Evolutionary conservation across 164 flowering plant species (phyloP), one percentile per base, ranked within the genome.

Genomic region (Saururus chinensis): DNA sequence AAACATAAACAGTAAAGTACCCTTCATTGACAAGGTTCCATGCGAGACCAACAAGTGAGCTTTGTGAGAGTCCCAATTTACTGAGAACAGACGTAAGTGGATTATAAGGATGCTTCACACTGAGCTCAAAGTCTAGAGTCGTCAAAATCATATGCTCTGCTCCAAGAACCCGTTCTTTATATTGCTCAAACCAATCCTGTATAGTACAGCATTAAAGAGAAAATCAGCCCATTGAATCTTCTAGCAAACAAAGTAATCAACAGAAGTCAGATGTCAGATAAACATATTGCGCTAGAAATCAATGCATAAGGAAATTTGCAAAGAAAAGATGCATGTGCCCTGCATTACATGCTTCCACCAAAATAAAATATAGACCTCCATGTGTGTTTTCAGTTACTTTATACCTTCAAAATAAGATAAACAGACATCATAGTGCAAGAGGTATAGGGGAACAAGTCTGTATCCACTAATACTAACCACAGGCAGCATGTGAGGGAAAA

Each of bases 111-210:
- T 93, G 99, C 65, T 85, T 85, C 74, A 93, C 99, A 66, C 62
- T 75, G 35, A 93, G 86, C 81, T 93, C 99, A 78, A 93, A 93
- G 67, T 93, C 81, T 49, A 93, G 78, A 42, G 99, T 93, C 23
- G 89, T 87, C 71, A 93, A 71, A 60, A 93, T 83, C 84, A 88
- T 67, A 53, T 85, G 84, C 79, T 93, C 99, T 57, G 99, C 96
- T 68, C 84, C 95, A 70, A 70, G 73, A 52, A 87, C 80, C 56
- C 85, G 81, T 54, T 93, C 96, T 21, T 89, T 80, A 69, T 85
- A 93, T 72, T 87, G 85, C 74, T 90, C 97, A 68, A 93, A 93
- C 96, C 96, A 93, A 60, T 79, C 95, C 99, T 93, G 85, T 64
- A 56, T 37, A 71, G 74, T 54, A 71, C 56, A 37, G 54, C 41